Evolutionary conservation across 2,329 filamentous ascomycete species (phyloP), one percentile per base, ranked within the genome.

Genomic region (Cladosporium sphaerospermum): DNA sequence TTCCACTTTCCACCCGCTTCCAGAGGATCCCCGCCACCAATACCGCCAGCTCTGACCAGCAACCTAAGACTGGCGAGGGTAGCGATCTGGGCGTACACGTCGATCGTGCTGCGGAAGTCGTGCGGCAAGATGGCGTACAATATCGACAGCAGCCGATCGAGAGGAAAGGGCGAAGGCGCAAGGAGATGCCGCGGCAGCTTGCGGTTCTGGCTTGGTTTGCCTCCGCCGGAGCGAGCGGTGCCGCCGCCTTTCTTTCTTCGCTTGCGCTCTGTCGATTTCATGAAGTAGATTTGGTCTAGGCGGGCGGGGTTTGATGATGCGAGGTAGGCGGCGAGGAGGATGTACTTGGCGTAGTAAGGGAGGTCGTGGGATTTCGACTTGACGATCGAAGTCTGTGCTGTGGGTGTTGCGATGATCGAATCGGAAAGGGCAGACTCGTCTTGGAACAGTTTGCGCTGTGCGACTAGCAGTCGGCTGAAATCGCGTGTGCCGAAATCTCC

Each of bases 391-490:
- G 56, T 43, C 2, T 53, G 43, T 5, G 58, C 53, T 1, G 58
- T 47, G 36, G 55, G 45, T 9, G 55, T 45, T 0, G 44, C 57
- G 41, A 83, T 67, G 56, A 89, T 81, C 50, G 78, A 79, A 2
- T 86, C 84, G 36, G 87, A 78, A 3, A 92, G 75, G 0, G 85
- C 73, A n/a, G 74, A 70, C 64, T 91, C 87, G 61, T 88, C 81
- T 62, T 89, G 85, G 65, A 92, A 88, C 33, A 88, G 76, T 0
- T 77, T 73, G 13, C 86, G 77, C 23, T 84, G 80, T 1, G 83
- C 80, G 45, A 92, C 84, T 53, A 97, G 79, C 7, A 99, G 75
- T 57, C 88, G 85, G 11, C 88, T 85, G 70, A 96, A 96, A 64
- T 96, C 89, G 61, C 86, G 84, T 9, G 86, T 82, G 1, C 80